phyloP scores from a whole-genome alignment of 1,284 basidiomycete genomes.

The Moesziomyces antarcticus region DNA sequence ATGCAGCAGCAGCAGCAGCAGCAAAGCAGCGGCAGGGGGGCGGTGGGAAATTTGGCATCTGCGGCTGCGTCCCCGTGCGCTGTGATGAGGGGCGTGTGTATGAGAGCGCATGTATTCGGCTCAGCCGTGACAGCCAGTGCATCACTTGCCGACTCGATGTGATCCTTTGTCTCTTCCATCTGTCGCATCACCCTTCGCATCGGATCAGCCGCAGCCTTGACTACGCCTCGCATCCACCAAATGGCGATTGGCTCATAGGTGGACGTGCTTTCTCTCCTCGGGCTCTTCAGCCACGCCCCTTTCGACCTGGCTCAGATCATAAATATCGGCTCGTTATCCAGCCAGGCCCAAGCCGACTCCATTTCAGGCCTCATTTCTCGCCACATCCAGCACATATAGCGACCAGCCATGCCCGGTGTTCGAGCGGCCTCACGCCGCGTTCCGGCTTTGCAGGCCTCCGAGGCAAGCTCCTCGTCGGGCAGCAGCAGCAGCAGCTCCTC shows the following conservation, averaged over 20 bases:
- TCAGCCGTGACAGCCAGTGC: neutral
- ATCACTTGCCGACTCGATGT: neutral
- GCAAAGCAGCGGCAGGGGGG: no score
- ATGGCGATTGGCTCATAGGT: neutral
- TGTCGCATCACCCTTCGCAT: neutral
- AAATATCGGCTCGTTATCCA: no score
- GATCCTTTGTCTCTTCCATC: neutral
- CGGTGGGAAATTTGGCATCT: no score
- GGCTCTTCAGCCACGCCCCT: no score
- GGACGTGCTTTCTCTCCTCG: no score
- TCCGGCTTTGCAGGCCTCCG: constrained; percentile 17
- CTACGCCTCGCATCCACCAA: neutral
- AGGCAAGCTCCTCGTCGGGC: constrained; percentile 19
- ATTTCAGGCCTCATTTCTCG: neutral
- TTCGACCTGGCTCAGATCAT: no score
- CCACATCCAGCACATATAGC: neutral
- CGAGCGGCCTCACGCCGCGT: constrained; percentile 37
- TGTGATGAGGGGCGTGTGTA: neutral
- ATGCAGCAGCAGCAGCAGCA: neutral
- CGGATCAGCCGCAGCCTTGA: neutral
- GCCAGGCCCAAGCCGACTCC: neutral
- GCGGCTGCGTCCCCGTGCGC: neutral
- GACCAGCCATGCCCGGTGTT: constrained; percentile 28
- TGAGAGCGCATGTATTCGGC: neutral
- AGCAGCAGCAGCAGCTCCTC: constrained; percentile 16